phyloP scores from a whole-genome alignment of 495 filamentous ascomycete genomes.

The Tuber microsphaerosporum region DNA sequence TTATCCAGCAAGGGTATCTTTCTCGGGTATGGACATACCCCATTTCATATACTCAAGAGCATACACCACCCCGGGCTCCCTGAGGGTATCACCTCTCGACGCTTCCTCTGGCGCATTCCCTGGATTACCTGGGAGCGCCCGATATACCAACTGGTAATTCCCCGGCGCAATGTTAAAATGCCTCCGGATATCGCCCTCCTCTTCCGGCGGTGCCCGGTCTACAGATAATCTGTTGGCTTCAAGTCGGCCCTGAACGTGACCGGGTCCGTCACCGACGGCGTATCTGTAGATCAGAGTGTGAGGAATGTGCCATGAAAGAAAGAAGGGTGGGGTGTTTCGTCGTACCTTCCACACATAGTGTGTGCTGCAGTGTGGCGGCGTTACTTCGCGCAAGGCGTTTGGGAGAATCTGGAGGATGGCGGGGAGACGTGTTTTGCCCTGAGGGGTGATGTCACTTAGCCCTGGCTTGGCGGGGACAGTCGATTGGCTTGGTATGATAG shows the following conservation, averaged over 20 bases:
- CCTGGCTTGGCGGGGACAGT: background rate
- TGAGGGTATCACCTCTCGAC: constrained; percentile 9
- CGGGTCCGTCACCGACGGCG: constrained; percentile 47
- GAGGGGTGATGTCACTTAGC: background rate
- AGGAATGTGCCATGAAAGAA: too few relatives aligned
- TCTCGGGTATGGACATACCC: constrained; percentile 47
- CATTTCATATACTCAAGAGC: constrained; percentile 89
- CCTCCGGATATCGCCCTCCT: constrained; percentile 55
- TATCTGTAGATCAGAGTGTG: constrained; percentile 20
- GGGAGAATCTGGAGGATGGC: background rate
- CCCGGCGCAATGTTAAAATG: constrained; percentile 92
- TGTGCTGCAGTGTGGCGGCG: background rate
- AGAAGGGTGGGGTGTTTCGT: background rate
- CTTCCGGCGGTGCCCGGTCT: constrained; percentile 67
- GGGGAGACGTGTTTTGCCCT: background rate
- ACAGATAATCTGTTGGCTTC: constrained; percentile 68
- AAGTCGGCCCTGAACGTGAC: constrained; percentile 61
- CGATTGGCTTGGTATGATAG: background rate
- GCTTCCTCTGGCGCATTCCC: constrained; percentile 43
- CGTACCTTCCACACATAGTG: constrained; percentile 19
- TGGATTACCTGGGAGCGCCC: constrained; percentile 60
- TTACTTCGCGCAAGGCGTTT: background rate
- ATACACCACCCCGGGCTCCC: constrained; percentile 51
- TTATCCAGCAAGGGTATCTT: background rate
- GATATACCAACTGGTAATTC: constrained; percentile 76